Conservation (phyloP, 163 green algal species). For the Prototheca cutis region DNA sequence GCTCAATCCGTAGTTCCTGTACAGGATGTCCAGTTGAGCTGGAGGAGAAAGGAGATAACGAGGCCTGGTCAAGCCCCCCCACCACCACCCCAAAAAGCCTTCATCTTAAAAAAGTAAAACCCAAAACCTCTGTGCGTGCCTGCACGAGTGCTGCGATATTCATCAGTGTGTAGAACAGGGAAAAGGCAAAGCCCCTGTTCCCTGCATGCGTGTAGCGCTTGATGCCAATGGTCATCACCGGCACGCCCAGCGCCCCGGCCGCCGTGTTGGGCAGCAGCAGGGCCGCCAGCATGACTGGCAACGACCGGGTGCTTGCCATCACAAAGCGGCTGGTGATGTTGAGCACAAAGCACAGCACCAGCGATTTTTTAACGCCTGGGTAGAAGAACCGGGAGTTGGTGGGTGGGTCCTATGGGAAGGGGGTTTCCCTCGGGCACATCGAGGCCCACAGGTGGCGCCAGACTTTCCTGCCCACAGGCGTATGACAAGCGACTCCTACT, state of each 20-base stretch:
- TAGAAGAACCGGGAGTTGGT: background rate
- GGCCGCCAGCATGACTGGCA: conserved; percentile 25
- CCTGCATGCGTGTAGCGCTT: conserved; percentile 13
- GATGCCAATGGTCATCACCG: conserved; percentile 45
- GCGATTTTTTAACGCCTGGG: conserved; percentile 23
- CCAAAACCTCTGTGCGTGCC: conserved; percentile 2
- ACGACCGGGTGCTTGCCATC: conserved; percentile 29
- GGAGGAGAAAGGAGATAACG: too few species aligned
- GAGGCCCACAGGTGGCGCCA: too few species aligned
- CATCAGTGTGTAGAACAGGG: conserved; percentile 52
- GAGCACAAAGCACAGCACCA: conserved; percentile 34
- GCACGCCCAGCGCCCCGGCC: conserved; percentile 35
- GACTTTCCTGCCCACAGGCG: too few species aligned
- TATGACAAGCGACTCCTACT: too few species aligned
- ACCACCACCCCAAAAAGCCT: too few species aligned
- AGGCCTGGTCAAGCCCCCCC: background rate
- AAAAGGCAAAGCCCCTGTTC: conserved; percentile 45
- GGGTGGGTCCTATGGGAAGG: too few species aligned
- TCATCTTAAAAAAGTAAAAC: background rate
- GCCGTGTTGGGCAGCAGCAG: conserved; percentile 38
- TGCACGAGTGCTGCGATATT: conserved; percentile 39
- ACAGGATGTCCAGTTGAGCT: too few species aligned
- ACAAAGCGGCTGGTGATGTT: conserved; percentile 26
- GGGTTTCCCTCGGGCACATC: too few species aligned
- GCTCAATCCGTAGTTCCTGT: too few species aligned